Percentiles rank a stretch among this genome's conserved stretches.
Evolutionary conservation across 176 grass and related monocot species (phyloP).

Genomic region (bread wheat (Triticum aestivum)): DNA sequence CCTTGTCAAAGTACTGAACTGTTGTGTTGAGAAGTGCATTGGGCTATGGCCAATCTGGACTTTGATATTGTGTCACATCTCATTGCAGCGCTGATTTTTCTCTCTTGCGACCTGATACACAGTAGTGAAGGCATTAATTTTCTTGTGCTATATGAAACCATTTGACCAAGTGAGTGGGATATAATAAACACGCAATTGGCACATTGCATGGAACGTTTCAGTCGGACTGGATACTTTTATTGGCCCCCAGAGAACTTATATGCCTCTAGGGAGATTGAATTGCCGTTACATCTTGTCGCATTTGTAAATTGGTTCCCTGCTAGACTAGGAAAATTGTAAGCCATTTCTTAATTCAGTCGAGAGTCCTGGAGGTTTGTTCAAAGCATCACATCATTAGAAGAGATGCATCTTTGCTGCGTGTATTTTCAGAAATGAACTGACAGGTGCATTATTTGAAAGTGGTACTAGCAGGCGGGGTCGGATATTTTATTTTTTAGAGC

Average conservation of each 20-base stretch:
- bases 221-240: not conserved
- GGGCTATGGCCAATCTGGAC: not conserved
- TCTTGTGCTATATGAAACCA: no score
- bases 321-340: not conserved
- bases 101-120: not conserved
- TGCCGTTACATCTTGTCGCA: not conserved
- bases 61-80: conserved; percentile 13
- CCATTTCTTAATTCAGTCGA: not conserved
- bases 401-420: not conserved
- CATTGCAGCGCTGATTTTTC: not conserved
- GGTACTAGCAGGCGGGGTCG: not conserved
- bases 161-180: not conserved
- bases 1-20: not conserved
- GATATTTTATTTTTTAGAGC: no score
- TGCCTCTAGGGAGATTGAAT: not conserved
- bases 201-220: not conserved
- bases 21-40: not conserved
- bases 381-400: not conserved
- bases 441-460: not conserved
- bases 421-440: conserved; percentile 11
- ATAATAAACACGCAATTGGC: not conserved
- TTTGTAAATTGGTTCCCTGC: not conserved
- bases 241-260: not conserved
- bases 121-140: not conserved
- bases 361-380: conserved; percentile 10